Base-by-base conservation (phyloP, 768 basidiomycete species). In the Porpolomopsis calyptriformis region DNA sequence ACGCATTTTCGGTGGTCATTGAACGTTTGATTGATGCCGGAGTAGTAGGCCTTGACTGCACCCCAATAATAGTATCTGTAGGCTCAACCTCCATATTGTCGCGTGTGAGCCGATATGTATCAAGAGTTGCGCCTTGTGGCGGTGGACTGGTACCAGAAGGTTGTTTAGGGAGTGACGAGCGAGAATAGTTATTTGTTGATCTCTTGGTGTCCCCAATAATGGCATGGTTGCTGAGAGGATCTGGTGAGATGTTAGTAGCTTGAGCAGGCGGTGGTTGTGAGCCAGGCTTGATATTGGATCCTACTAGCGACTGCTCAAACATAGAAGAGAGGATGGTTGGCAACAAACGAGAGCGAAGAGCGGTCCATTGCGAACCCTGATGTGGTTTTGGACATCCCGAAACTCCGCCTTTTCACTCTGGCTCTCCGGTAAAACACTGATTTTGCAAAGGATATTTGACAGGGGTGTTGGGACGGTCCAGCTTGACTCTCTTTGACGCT, bases 331-430 rank as follows among this genome's bases (percentile, higher is more conserved):
- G 55, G 60, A 40, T 52, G 50, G 63, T 71, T 63, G 62, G 66
- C 53, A 56, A 63, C 63, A 62, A 61, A 62, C 52, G 49, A 57
- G 56, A 60, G 58, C 42, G 55, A 60, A 57, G 63, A 66, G 58
- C 55, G 56, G 67, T 59, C 68, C 68, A 66, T 55, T 69, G 71
- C 75, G 72, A 75, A 77, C 76, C 75, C 70, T 76, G 47, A 74
- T 69, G 50, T 74, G 66, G 46, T 58, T 59, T 60, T 68, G 63
- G 27, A 74, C 55, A 48, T 64, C 66, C 53, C 48, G 54, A 50
- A 37, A 53, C 49, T 54, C 56, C 45, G 54, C 50, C 49, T 47
- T 50, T 44, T 48, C 53, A 10, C 58, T 42, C 46, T 55, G 52
- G n/a, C 20, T 31, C 18, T 27, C 25, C 23, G 52, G 25, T 6